Conservation (phyloP, 352 stramenopile genomes). For the Phytophthora podocarpi region DNA sequence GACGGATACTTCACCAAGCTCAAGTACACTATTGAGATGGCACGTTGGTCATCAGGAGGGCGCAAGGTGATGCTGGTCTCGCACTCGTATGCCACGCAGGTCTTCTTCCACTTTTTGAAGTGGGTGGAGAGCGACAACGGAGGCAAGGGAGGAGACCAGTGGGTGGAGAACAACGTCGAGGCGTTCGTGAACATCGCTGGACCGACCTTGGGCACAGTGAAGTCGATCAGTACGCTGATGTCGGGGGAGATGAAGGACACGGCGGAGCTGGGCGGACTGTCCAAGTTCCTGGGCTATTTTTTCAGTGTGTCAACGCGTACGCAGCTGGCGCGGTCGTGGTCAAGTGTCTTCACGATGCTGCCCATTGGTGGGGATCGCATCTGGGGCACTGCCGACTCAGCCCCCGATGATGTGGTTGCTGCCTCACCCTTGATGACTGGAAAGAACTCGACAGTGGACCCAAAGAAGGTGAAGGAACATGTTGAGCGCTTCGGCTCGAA, state of each 20-base stretch:
- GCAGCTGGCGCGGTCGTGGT: conserved; percentile 68
- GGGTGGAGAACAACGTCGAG: conserved; percentile 93
- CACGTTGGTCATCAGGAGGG: conserved; percentile 63
- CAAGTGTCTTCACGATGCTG: conserved; percentile 92
- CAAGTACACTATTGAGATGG: conserved; percentile 92
- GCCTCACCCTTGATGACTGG: conserved; percentile 54
- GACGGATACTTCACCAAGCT: conserved; percentile 94
- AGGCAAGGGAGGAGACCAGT: conserved; percentile 87
- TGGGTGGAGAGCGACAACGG: conserved; percentile 92
- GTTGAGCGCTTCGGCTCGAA: conserved; percentile 51
- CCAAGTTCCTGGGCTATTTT: conserved; percentile 85
- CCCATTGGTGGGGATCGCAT: conserved; percentile 92
- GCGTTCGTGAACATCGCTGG: conserved; percentile 95
- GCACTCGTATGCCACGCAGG: conserved; percentile 93
- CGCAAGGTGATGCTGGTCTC: conserved; percentile 92
- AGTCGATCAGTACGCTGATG: conserved; percentile 91
- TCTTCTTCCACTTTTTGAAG: conserved; percentile 95
- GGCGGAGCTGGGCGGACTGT: conserved; percentile 85
- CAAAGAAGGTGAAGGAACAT: conserved; percentile 46
- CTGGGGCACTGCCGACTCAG: conserved; percentile 72
- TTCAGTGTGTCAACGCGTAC: conserved; percentile 65
- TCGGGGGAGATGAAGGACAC: conserved; percentile 97
- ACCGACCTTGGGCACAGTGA: conserved; percentile 91
- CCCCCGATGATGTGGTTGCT: conserved; percentile 69
- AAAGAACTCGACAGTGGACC: conserved; percentile 34